Conservation (phyloP, 2,329 filamentous ascomycete species). For the Fusarium subglutinans region DNA sequence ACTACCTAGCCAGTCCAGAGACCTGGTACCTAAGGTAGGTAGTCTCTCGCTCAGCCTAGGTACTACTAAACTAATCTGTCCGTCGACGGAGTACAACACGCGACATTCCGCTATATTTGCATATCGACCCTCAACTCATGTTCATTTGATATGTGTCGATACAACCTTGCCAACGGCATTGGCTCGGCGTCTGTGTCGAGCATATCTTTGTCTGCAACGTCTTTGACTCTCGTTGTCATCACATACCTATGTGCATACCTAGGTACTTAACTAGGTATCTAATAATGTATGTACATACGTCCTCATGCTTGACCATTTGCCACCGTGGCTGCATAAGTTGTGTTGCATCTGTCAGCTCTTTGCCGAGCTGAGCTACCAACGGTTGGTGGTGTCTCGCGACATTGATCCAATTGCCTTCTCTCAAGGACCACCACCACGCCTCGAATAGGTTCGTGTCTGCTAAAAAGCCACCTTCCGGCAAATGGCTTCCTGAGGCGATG, state of each 20-base stretch:
- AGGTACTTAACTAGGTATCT: neutral
- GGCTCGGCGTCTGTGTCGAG: neutral
- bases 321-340: constrained; percentile 14
- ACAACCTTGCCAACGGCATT: neutral
- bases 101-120: neutral
- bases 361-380: constrained; percentile 22
- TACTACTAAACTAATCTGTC: neutral
- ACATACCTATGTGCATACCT: neutral
- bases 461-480: constrained; percentile 8
- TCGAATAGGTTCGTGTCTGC: neutral
- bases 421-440: constrained; percentile 14
- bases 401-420: constrained; percentile 19
- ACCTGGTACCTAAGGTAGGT: neutral
- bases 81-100: neutral
- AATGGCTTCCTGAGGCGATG: constrained; percentile 9
- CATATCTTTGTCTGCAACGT: neutral
- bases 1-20: neutral
- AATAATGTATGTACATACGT: neutral
- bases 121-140: neutral
- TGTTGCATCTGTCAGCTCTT: neutral
- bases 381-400: neutral
- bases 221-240: neutral
- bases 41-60: neutral
- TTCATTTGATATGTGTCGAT: neutral
- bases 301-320: constrained; percentile 3